Evolutionary conservation across 495 filamentous ascomycete species (phyloP).

Genomic region (Paragyromitra xinjiangensis): DNA sequence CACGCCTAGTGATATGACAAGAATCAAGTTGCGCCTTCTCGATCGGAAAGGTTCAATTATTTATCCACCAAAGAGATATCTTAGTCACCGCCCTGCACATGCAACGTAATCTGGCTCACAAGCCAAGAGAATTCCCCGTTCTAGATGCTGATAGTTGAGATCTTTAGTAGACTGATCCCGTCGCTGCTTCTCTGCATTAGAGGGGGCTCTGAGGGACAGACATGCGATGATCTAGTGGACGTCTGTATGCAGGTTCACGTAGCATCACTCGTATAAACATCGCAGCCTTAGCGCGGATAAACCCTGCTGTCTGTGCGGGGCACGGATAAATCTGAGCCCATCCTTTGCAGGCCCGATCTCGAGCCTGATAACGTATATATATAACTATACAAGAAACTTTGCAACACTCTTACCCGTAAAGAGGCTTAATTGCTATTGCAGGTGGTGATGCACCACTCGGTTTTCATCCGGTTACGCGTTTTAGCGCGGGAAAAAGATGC

Average conservation of each 20-base stretch:
- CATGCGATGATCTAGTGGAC: not conserved
- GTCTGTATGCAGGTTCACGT: not conserved
- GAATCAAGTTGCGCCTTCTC: not conserved
- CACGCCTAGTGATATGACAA: not conserved
- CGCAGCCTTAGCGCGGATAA: not conserved
- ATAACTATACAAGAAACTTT: not conserved
- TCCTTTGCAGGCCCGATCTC: not conserved
- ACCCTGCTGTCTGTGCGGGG: conserved; percentile 2
- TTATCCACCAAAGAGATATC: not conserved
- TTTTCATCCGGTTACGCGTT: not conserved
- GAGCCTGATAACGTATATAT: not conserved
- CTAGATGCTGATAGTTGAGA: not conserved
- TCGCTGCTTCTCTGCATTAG: no score
- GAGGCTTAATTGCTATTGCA: conserved; percentile 1
- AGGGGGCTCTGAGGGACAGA: no score
- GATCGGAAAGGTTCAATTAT: no score
- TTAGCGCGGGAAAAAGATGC: not conserved
- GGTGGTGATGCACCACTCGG: not conserved
- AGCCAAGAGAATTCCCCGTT: not conserved
- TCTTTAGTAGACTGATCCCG: not conserved
- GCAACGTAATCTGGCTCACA: no score
- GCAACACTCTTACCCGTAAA: not conserved
- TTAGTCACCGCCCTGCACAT: no score
- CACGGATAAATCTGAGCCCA: conserved; percentile 3
- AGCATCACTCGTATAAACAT: conserved; percentile 1